phyloP scores from a whole-genome alignment of 176 grass and related monocot genomes.

The Triticum urartu region DNA sequence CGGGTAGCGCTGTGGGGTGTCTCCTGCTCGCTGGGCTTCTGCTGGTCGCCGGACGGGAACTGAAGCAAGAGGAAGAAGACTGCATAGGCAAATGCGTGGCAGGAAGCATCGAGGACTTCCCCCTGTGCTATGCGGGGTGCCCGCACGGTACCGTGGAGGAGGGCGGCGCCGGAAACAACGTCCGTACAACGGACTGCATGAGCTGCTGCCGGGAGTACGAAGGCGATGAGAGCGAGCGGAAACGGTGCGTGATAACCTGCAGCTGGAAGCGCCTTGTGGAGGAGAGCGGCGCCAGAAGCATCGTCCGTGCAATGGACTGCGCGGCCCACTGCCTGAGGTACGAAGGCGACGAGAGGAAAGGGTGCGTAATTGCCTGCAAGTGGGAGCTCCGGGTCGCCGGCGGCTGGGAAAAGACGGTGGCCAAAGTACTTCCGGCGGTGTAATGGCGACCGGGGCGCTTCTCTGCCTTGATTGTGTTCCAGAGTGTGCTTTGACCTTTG shows the following conservation, averaged over 20 bases:
- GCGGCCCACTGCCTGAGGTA: not conserved
- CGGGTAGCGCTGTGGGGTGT: not conserved
- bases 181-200: too few species aligned
- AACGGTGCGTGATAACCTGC: not conserved
- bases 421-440: not conserved
- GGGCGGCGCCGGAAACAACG: too few species aligned
- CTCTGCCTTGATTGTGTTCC: too few species aligned
- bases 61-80: not conserved
- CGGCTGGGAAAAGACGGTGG: not conserved
- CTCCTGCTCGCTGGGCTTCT: not conserved
- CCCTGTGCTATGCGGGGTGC: not conserved
- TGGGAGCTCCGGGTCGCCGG: not conserved
- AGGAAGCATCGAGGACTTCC: not conserved
- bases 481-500: not conserved
- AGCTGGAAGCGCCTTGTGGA: not conserved
- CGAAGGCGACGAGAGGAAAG: not conserved
- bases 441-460: too few species aligned
- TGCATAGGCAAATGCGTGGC: not conserved
- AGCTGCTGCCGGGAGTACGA: too few species aligned
- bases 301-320: too few species aligned
- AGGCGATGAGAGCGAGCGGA: too few species aligned
- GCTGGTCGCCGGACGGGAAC: not conserved
- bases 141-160: not conserved
- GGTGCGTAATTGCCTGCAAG: not conserved
- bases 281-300: not conserved